Evolutionary conservation across 495 filamentous ascomycete species (phyloP).

Genomic region (Hypoxylon intermedium): DNA sequence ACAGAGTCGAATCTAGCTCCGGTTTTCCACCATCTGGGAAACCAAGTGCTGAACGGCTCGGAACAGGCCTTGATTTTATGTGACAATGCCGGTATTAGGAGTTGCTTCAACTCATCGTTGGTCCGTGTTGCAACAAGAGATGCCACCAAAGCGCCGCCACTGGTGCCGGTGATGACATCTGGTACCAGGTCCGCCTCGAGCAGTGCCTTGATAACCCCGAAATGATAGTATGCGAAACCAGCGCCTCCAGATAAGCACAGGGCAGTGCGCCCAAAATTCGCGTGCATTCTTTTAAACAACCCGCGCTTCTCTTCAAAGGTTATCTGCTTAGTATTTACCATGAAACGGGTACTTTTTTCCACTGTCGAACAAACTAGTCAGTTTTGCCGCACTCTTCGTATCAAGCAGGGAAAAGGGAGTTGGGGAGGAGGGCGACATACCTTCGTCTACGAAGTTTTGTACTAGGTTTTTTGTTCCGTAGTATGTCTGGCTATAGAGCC

Average conservation of each 20-base stretch:
- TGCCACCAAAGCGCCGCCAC: conserved; percentile 90
- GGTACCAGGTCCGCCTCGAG: conserved; percentile 86
- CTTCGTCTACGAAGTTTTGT: conserved; percentile 87
- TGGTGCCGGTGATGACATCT: conserved; percentile 94
- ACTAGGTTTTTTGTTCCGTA: conserved; percentile 93
- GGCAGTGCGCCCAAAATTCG: conserved; percentile 91
- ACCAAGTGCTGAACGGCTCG: conserved; percentile 78
- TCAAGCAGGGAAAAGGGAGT: background rate
- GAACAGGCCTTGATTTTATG: conserved; percentile 84
- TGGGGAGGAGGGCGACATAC: conserved; percentile 43
- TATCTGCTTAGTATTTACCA: conserved; percentile 70
- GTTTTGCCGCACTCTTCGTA: background rate
- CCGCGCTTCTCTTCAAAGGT: conserved; percentile 75
- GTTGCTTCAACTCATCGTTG: conserved; percentile 82
- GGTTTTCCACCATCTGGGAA: conserved; percentile 84
- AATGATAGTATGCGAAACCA: conserved; percentile 95
- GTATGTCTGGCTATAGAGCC: conserved; percentile 94
- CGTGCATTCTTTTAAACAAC: conserved; percentile 86
- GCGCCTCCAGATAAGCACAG: conserved; percentile 94
- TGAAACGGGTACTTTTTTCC: conserved; percentile 67
- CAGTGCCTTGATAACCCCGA: conserved; percentile 89
- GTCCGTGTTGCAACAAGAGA: conserved; percentile 88
- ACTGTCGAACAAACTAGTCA: conserved; percentile 46
- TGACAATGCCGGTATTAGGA: conserved; percentile 86
- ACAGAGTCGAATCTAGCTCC: conserved; percentile 93